These are phyloP conservation scores for Neonectria punicea DNA, from an alignment of 2,329 filamentous ascomycete genomes.

Conservation along the genomic window DNA sequence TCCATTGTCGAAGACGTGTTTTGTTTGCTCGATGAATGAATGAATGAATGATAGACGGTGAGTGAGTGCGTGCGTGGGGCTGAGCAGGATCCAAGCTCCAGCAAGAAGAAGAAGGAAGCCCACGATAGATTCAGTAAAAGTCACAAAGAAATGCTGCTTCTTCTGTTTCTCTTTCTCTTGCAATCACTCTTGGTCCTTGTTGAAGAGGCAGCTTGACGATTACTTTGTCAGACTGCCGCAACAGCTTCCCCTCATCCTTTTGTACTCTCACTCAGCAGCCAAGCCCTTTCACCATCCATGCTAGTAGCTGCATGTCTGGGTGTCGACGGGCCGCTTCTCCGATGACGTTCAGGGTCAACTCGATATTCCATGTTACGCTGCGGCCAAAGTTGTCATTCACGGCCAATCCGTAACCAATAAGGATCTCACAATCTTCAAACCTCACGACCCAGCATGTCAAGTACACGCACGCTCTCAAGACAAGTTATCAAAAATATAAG, in stretches of 20 bases:
- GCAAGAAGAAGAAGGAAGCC: neutral
- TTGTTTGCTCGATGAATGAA: neutral
- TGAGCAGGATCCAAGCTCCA: neutral
- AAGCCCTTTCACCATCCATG: neutral
- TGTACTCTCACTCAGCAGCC: constrained; percentile 6
- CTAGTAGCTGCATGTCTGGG: neutral
- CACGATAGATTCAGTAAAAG: neutral
- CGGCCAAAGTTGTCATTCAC: neutral
- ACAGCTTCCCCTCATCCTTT: constrained; percentile 7
- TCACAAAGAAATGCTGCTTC: neutral
- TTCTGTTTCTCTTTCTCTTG: neutral
- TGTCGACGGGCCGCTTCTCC: neutral
- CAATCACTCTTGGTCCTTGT: neutral
- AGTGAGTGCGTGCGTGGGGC: neutral
- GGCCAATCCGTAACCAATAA: neutral
- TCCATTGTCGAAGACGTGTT: neutral
- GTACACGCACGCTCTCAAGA: neutral
- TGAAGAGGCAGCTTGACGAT: neutral
- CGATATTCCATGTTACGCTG: neutral
- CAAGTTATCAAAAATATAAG: neutral
- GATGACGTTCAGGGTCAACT: neutral
- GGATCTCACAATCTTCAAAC: neutral
- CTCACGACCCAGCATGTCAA: neutral
- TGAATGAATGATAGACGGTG: neutral
- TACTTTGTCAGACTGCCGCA: neutral